Base-by-base conservation (phyloP, 805 yeast genomes). In the Pichia deserticola region DNA sequence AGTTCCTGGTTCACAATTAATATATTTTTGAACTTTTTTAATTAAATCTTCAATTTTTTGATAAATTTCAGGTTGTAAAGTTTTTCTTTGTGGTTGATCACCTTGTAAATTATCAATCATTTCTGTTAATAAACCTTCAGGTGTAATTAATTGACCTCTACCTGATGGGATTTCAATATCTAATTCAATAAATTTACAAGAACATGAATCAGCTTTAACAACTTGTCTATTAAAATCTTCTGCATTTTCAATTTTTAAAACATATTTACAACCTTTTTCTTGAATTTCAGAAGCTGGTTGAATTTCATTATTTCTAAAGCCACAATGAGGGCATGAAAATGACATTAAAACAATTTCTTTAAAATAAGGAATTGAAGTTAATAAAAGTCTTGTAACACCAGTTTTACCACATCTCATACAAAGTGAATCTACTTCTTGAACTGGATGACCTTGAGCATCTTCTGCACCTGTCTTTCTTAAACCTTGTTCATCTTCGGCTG, bases 151-250 rank as follows among this genome's bases (percentile, higher is more conserved):
- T 62, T 90, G 96, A 30, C 99, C 99, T 59, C 89, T 79, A 65
- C 89, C 87, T 35, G 97, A 88, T 5, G 99, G 99, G 53, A 93
- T 92, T 68, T 92, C 98, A 49, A 92, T 80, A 57, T 89, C 97
- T 52, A 92, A 71, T 65, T 90, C 96, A 12, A 78, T 69, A 61
- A 93, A 90, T 61, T 76, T 81, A 68, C 89, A 85, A 10, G 81
- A 71, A 30, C 96, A 92, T 28, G 87, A 75, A 64, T 92, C 97
- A 33, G 93, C 82, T 70, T 93, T 93, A 59, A 93, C 88, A 27
- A 93, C 86, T 69, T 92, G 96, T 66, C 97, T 80, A 68, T 81
- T 85, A 65, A 92, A 81, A 64, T 93, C 98, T 39, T 76, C 76
- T 54, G 76, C 74, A 13, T 62, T 60, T 64, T 86, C 95, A 42